Evolutionary conservation across 2,329 filamentous ascomycete genomes (phyloP).

Genomic region (Pseudogymnoascus sp.): DNA sequence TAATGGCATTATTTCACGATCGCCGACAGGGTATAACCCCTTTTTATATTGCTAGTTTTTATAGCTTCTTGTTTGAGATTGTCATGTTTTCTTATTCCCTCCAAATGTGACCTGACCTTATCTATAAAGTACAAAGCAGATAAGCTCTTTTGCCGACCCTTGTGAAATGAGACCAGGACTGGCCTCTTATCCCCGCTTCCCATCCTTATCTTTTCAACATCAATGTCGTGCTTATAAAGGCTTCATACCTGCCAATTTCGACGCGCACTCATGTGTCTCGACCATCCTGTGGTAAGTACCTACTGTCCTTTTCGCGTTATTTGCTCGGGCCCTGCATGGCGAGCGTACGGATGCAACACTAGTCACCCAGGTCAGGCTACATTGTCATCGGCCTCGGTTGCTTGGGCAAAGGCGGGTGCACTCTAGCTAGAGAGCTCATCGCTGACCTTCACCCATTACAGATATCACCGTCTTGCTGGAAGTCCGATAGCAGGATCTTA

Average conservation of each 20-base stretch:
- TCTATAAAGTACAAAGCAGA: background rate
- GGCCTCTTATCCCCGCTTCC: conserved; percentile 11
- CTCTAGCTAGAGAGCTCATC: background rate
- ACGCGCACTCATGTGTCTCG: conserved; percentile 10
- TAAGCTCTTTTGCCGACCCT: conserved; percentile 8
- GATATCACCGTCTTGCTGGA: conserved; percentile 9
- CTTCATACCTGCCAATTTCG: background rate
- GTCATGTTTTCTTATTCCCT: conserved; percentile 8
- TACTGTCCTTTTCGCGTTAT: background rate
- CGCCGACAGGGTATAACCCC: background rate
- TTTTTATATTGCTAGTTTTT: background rate
- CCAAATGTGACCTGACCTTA: background rate
- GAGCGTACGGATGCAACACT: background rate
- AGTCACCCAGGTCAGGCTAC: background rate
- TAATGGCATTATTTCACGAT: background rate
- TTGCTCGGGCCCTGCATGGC: background rate
- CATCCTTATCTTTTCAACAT: conserved; percentile 11
- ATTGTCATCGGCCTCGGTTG: background rate
- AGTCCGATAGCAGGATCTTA: conserved; percentile 31
- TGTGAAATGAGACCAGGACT: conserved; percentile 9
- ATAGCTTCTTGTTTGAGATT: background rate
- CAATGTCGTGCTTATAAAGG: conserved; percentile 9
- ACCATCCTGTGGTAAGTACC: background rate
- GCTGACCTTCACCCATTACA: background rate
- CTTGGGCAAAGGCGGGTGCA: background rate